These are phyloP conservation scores for Colletotrichum sp. DNA, from an alignment of 2,329 filamentous ascomycete species.

Conservation along the genomic window DNA sequence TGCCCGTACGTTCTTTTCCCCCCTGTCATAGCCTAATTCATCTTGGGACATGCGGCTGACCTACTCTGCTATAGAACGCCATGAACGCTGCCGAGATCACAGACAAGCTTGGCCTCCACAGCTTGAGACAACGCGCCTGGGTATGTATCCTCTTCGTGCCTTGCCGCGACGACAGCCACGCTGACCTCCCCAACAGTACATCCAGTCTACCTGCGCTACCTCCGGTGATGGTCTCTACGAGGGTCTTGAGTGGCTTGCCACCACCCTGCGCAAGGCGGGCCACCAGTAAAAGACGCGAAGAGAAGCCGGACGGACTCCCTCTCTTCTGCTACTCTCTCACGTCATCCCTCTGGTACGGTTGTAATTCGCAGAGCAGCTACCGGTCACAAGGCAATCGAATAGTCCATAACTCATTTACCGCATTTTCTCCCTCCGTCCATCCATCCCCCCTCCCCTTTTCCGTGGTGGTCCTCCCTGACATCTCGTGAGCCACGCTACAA, in stretches of 20 bases:
- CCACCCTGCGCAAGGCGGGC: constrained; percentile 79
- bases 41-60: constrained; percentile 1
- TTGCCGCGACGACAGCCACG: not conserved
- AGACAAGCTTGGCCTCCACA: constrained; percentile 99
- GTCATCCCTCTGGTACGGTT: constrained; percentile 58
- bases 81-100: constrained; percentile 99
- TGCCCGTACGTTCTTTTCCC: constrained; percentile 73
- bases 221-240: constrained; percentile 99
- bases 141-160: constrained; percentile 64
- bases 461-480: constrained; percentile 23
- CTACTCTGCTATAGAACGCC: constrained; percentile 71
- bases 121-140: constrained; percentile 97
- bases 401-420: constrained; percentile 49
- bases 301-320: constrained; percentile 32
- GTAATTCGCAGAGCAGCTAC: constrained; percentile 60
- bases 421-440: constrained; percentile 22
- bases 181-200: constrained; percentile 69
- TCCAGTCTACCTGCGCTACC: constrained; percentile 99
- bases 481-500: constrained; percentile 20
- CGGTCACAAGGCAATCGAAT: constrained; percentile 60
- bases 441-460: constrained; percentile 9
- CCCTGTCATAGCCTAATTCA: not conserved
- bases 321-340: constrained; percentile 43
- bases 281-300: constrained; percentile 58
- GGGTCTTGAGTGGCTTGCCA: constrained; percentile 93